Base-by-base conservation (phyloP, 2,329 filamentous ascomycete genomes). In the Colletotrichum zoysiae region DNA sequence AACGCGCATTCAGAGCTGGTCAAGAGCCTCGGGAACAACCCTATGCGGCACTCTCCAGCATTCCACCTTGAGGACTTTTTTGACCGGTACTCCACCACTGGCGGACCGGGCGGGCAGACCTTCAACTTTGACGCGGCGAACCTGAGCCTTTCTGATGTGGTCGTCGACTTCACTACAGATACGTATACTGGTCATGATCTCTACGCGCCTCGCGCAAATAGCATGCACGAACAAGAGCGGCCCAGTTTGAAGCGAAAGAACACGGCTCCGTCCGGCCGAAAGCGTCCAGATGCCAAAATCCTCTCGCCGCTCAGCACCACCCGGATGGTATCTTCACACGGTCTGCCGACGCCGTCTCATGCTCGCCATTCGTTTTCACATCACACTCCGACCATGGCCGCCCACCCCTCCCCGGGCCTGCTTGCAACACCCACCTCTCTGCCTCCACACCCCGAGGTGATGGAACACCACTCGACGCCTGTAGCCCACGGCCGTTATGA, bases 41-140 rank as follows among this genome's bases (percentile, higher is more conserved):
- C 90, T 0, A 91, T 93, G 86, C 83, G 92, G 12, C 94, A 94
- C 75, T 91, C 91, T 0, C 91, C 93, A 0, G 92, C 93, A 1
- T 95, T 96, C 77, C 93, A 96, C 73, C 87, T 95, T 18, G 94
- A 96, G 74, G 93, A 96, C 78, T 97, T 97, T 80, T 95, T 96
- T 76, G 93, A 96, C 76, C 87, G 94, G 38, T 97, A 97, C 71
- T 82, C 84, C 0, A 88, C 87, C 70, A 85, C 90, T 56, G 84
- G 85, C 1, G 85, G 87, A 0, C 83, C 84, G 26, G 90, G 89
- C 0, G 91, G 90, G 1, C 86, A 90, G 68, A 84, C 86, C 0
- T 88, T 86, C 74, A 84, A 81, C 6, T 93, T 96, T 66, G 93
- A 96, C 76, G 89, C 92, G 1, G 90, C 92, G 1, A 93, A 95